Evolutionary conservation across 345 rosid species (phyloP).

Genomic region (Eucalyptus polybractea): DNA sequence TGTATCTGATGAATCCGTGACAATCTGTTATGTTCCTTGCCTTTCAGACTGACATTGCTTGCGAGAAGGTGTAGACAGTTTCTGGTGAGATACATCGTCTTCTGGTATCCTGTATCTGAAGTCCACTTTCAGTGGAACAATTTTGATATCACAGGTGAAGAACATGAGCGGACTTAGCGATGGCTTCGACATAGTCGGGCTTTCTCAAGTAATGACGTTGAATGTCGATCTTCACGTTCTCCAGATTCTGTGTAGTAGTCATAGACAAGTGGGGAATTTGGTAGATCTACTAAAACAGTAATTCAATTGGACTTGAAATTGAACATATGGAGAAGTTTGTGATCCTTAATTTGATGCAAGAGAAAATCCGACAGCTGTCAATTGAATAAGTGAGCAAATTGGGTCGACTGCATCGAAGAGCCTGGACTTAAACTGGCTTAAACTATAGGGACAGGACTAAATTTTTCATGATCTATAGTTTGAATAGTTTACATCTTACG

Average conservation of each 20-base stretch:
- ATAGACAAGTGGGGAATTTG: background rate
- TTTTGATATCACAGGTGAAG: slow-evolving; percentile 5
- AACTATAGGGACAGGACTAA: rapidly evolving
- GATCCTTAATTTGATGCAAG: background rate
- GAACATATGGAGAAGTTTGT: background rate
- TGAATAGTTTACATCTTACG: background rate
- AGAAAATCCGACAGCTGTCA: background rate
- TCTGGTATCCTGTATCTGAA: background rate
- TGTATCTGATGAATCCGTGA: background rate
- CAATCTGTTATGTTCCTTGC: background rate
- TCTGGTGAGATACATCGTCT: background rate
- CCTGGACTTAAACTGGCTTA: background rate
- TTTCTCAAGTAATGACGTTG: slow-evolving; percentile 46
- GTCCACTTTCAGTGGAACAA: background rate
- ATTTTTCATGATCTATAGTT: too few relatives aligned
- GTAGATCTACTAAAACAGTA: too few relatives aligned
- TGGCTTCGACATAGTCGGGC: slow-evolving; percentile 68
- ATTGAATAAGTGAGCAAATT: background rate
- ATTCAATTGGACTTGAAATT: background rate
- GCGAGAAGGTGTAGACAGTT: slow-evolving; percentile 51
- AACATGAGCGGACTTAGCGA: slow-evolving; percentile 45
- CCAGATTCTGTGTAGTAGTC: background rate
- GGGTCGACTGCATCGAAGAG: background rate
- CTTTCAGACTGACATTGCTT: slow-evolving; percentile 64
- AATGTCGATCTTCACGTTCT: background rate